phyloP scores from a whole-genome alignment of 1,139 yeast genomes.

The Yamadazyma jaroonii region DNA sequence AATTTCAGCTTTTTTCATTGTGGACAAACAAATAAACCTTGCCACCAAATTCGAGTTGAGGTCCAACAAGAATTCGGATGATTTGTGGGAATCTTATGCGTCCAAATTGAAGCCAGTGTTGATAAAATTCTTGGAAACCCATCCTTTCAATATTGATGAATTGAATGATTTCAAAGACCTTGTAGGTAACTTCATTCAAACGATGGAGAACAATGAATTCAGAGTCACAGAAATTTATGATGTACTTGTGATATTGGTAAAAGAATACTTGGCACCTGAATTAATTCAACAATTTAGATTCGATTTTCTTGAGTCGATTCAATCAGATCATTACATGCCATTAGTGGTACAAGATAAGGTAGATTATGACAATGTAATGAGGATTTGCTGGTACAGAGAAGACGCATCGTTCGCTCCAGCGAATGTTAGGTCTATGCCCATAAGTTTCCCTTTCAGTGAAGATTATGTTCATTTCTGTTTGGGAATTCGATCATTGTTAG shows the following conservation, averaged over 20 bases:
- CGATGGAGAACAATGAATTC: constrained; percentile 71
- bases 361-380: constrained; percentile 61
- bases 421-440: constrained; percentile 48
- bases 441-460: constrained; percentile 84
- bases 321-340: constrained; percentile 89
- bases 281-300: constrained; percentile 55
- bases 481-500: constrained; percentile 63
- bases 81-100: constrained; percentile 73
- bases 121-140: constrained; percentile 31
- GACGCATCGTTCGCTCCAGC: constrained; percentile 45
- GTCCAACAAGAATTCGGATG: constrained; percentile 59
- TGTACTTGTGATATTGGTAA: constrained; percentile 57
- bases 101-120: constrained; percentile 58
- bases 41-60: constrained; percentile 56
- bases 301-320: constrained; percentile 61
- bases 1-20: constrained; percentile 72
- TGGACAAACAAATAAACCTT: constrained; percentile 65
- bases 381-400: constrained; percentile 68
- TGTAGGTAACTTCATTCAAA: constrained; percentile 71
- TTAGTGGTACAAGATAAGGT: constrained; percentile 59
- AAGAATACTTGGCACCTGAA: constrained; percentile 55
- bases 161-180: constrained; percentile 46
- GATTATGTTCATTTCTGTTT: constrained; percentile 85
- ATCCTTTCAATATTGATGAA: constrained; percentile 30
- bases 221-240: constrained; percentile 61